phyloP scores from a whole-genome alignment of 768 basidiomycete species.

The Leccinellum albellum region DNA sequence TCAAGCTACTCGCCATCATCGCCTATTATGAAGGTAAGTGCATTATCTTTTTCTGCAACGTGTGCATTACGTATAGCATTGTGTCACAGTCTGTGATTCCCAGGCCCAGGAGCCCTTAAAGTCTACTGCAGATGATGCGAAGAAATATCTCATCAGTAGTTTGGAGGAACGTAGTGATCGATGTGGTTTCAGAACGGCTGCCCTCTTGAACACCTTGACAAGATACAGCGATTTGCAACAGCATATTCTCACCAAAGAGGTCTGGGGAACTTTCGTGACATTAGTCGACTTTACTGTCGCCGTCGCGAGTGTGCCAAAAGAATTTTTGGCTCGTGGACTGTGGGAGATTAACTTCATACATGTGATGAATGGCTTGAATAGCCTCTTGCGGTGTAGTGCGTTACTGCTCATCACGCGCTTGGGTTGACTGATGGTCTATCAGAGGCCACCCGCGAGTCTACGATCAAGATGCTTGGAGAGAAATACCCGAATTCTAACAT shows the following conservation, averaged over 20 bases:
- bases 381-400: not conserved
- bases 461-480: not conserved
- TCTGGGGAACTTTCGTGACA: not conserved
- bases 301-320: not conserved
- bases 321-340: no score
- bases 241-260: not conserved
- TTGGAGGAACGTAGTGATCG: not conserved
- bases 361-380: not conserved
- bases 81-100: not conserved
- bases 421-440: not conserved
- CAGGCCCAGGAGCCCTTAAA: not conserved
- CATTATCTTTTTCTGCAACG: not conserved
- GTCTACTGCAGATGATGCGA: not conserved
- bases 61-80: not conserved
- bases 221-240: not conserved
- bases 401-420: not conserved
- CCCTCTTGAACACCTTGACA: not conserved
- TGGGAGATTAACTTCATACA: not conserved
- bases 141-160: not conserved
- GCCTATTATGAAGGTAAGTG: not conserved
- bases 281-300: not conserved
- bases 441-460: not conserved
- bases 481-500: not conserved
- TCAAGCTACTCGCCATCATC: not conserved
- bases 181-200: not conserved